Conservation (phyloP, 1,139 yeast genomes). For the Tardiomyces blankii region DNA sequence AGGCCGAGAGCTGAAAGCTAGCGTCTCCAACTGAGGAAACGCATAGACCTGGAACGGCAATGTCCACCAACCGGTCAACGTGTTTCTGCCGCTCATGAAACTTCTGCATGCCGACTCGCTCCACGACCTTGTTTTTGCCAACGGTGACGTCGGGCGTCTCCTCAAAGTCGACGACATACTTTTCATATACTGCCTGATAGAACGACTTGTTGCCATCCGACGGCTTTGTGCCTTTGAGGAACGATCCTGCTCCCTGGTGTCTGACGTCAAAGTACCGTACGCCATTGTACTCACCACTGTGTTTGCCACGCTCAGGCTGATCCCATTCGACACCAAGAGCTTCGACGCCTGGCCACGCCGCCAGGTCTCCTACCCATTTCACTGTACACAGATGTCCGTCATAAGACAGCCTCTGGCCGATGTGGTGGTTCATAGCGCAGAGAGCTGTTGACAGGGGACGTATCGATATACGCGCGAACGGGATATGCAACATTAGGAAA, state of each 20-base stretch:
- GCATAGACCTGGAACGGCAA: conserved; percentile 38
- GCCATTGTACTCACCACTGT: conserved; percentile 41
- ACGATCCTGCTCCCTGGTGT: conserved; percentile 45
- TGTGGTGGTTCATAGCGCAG: background rate
- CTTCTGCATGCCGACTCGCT: conserved; percentile 56
- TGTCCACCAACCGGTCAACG: conserved; percentile 33
- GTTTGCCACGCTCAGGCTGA: conserved; percentile 42
- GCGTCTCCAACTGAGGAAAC: conserved; percentile 10
- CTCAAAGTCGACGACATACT: conserved; percentile 33
- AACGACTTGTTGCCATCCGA: conserved; percentile 27
- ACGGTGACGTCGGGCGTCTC: conserved; percentile 16
- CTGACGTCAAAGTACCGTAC: conserved; percentile 33
- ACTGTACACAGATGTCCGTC: conserved; percentile 51
- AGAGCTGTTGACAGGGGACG: too few relatives aligned
- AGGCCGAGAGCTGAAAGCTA: conserved; percentile 10
- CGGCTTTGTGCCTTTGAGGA: conserved; percentile 40
- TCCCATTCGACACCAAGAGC: conserved; percentile 92
- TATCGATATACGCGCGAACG: too few relatives aligned
- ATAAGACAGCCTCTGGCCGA: conserved; percentile 38
- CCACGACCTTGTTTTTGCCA: conserved; percentile 40
- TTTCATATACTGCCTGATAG: conserved; percentile 37
- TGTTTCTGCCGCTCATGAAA: conserved; percentile 38
- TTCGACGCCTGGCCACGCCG: conserved; percentile 44
- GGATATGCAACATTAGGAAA: too few relatives aligned
- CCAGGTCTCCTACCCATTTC: conserved; percentile 46